Evolutionary conservation across 2,329 filamentous ascomycete genomes (phyloP), one percentile per base, ranked within the genome.

Genomic region (Xylaria sp.): DNA sequence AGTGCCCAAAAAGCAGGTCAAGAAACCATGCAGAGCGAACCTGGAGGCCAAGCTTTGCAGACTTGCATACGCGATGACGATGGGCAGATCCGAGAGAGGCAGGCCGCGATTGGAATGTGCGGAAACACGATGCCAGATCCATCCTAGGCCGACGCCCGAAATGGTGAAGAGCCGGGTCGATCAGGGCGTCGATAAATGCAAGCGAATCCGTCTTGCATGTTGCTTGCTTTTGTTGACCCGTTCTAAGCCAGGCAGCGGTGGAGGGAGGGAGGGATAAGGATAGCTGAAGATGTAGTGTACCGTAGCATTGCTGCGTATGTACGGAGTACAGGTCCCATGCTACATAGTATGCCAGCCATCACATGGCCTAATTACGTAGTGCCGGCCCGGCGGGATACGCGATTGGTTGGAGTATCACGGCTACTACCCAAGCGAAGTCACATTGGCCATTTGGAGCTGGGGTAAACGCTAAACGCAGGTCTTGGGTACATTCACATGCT

Each of bases 301-400:
- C 30, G n/a, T 36, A 36, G 15, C 36, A 39, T 5, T 39, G 18
- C 36, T 39, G 15, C 36, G 7, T 39, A 39, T 15, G 18, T 15
- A 18, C 28, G 6, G 6, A 30, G n/a, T n/a, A n/a, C n/a, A 30
- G 28, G 28, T 30, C 28, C 3, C 28, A 30, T 30, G 28, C 28
- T 30, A 39, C 5, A 39, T 6, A n/a, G n/a, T n/a, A n/a, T n/a
- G n/a, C n/a, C 36, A 13, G 36, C 13, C 36, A 55, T 68, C 66
- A 68, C 66, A 59, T 60, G 63, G 46, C 25, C 28, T 10, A 10
- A 67, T 64, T 69, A 67, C 64, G 67, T 67, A 60, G 64, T 23
- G 45, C 25, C 30, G 32, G 58, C 46, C 25, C 60, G 43, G 53
- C 32, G 25, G 39, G 18, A 20, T 18, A 20, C 20, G 28, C 62